These are phyloP conservation scores for Diospyros lotus DNA, from an alignment of 148 eudicot genomes.

Conservation along the genomic window DNA sequence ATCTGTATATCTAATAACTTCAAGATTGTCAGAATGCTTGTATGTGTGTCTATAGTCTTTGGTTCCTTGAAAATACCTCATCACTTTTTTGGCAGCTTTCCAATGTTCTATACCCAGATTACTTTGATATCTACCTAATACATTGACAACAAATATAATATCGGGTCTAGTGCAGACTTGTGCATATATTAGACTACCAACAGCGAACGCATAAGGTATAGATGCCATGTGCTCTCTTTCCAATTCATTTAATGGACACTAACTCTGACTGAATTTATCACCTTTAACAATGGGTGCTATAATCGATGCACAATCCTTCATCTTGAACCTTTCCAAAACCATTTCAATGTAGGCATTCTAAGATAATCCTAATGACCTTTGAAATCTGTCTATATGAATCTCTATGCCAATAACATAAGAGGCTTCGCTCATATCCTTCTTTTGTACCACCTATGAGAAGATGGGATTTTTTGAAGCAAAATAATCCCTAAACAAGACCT, in stretches of 20 bases:
- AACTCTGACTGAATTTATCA: background rate
- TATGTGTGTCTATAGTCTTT: background rate
- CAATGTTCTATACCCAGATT: background rate
- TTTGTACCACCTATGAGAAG: too few species aligned
- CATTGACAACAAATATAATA: background rate
- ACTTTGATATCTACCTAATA: background rate
- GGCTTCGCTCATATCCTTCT: background rate
- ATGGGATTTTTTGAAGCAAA: too few species aligned
- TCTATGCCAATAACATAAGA: background rate
- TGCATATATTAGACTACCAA: background rate
- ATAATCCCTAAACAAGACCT: too few species aligned
- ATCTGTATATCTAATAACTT: background rate
- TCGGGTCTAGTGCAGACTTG: background rate
- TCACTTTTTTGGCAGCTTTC: background rate
- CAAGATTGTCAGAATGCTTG: background rate
- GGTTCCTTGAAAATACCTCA: background rate
- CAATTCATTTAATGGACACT: background rate
- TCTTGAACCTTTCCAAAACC: background rate
- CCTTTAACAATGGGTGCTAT: background rate
- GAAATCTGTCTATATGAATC: background rate
- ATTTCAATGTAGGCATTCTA: background rate
- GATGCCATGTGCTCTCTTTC: background rate
- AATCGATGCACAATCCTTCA: background rate
- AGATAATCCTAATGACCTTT: background rate
- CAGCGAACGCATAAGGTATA: background rate